A percentile compares a stretch with the other conserved stretches of the same genome.
phyloP scores from a whole-genome alignment of 805 yeast species.

The Candida verbasci region DNA sequence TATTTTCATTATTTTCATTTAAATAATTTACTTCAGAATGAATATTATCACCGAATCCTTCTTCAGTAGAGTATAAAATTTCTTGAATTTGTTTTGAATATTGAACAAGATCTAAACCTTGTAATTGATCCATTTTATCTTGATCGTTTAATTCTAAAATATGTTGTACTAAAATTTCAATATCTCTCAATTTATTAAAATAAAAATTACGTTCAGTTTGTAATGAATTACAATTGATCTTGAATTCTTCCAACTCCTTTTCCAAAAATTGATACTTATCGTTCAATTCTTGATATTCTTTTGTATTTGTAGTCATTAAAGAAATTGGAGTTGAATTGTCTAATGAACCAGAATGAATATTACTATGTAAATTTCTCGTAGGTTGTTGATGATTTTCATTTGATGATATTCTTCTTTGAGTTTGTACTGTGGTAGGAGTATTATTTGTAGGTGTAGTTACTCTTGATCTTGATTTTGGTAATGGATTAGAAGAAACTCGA shows the following conservation, averaged over 20 bases:
- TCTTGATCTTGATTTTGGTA: not conserved
- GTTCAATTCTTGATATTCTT: constrained; percentile 1
- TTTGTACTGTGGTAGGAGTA: not conserved
- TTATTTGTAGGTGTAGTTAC: not conserved
- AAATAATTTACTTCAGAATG: constrained; percentile 2
- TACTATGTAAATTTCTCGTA: no score
- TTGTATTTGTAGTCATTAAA: not conserved
- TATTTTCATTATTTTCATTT: constrained; percentile 42
- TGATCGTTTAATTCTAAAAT: constrained; percentile 19
- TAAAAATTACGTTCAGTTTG: constrained; percentile 87
- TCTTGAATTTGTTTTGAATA: constrained; percentile 57
- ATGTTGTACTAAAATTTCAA: constrained; percentile 74
- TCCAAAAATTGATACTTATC: not conserved
- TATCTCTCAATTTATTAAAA: constrained; percentile 81
- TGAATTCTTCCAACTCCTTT: constrained; percentile 53
- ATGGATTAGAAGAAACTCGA: no score
- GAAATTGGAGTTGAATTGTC: constrained; percentile 1
- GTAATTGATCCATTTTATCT: constrained; percentile 41
- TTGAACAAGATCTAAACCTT: constrained; percentile 21
- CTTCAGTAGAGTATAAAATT: constrained; percentile 76
- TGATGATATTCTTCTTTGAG: not conserved
- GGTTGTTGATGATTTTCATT: not conserved
- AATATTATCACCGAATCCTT: constrained; percentile 52
- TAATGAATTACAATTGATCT: constrained; percentile 57
- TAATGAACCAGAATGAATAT: not conserved